phyloP scores from a whole-genome alignment of 306 rosid genomes.

The Casuarina cunninghamiana region DNA sequence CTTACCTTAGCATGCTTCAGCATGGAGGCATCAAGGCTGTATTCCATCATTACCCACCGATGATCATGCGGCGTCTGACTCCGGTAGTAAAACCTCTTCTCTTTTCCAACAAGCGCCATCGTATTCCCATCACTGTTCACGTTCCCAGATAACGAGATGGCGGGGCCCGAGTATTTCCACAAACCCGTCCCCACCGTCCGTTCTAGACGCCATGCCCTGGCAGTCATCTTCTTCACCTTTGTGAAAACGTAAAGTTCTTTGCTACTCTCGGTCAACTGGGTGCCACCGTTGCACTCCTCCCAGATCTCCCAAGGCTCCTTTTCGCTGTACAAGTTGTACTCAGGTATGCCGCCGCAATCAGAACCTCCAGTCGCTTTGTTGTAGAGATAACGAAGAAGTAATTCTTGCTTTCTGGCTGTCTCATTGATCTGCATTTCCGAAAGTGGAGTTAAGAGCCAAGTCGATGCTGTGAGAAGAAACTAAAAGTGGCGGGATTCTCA shows the following conservation, averaged over 20 bases:
- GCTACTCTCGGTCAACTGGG: background rate
- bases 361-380: too few relatives aligned
- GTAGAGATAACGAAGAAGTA: too few relatives aligned
- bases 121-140: background rate
- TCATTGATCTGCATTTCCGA: too few relatives aligned
- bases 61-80: background rate
- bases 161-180: background rate
- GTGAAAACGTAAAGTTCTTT: background rate
- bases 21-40: background rate
- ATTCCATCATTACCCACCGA: background rate
- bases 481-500: too few relatives aligned
- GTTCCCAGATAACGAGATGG: background rate
- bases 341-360: too few relatives aligned
- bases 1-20: background rate
- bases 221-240: background rate
- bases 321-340: background rate
- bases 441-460: too few relatives aligned
- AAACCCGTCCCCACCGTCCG: background rate
- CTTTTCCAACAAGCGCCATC: background rate
- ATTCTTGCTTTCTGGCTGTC: too few relatives aligned
- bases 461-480: too few relatives aligned
- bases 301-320: background rate
- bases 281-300: background rate
- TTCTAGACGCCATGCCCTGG: background rate
- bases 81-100: background rate